phyloP scores from a whole-genome alignment of 106 monocot species.

The Iris macrosiphon region DNA sequence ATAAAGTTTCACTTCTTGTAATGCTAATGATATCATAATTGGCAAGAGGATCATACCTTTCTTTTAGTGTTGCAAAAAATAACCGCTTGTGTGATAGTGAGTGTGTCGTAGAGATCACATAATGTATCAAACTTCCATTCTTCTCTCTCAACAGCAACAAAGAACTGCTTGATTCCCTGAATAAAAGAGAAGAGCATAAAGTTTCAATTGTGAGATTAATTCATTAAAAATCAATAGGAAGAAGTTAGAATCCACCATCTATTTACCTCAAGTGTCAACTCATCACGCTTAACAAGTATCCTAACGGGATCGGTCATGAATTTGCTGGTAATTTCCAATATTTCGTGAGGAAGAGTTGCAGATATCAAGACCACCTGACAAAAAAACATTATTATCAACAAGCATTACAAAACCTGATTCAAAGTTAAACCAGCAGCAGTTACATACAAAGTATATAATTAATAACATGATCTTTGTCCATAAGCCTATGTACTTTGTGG shows the following conservation, averaged over 20 bases:
- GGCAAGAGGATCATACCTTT: slow-evolving; percentile 49
- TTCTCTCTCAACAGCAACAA: slow-evolving; percentile 97
- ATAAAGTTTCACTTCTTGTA: too few species aligned
- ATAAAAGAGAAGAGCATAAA: slow-evolving; percentile 8
- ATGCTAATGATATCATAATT: too few species aligned
- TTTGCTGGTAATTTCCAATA: slow-evolving; percentile 86
- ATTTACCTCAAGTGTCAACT: slow-evolving; percentile 80
- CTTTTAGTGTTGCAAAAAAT: slow-evolving; percentile 98
- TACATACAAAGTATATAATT: too few species aligned
- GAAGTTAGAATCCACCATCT: not conserved
- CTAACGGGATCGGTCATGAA: slow-evolving; percentile 97
- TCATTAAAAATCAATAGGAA: too few species aligned
- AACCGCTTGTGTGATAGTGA: slow-evolving; percentile 98
- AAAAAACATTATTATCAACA: too few species aligned
- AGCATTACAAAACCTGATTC: too few species aligned
- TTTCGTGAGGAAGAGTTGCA: slow-evolving; percentile 96
- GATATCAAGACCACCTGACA: slow-evolving; percentile 69
- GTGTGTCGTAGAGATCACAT: slow-evolving; percentile 95
- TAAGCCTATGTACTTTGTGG: too few species aligned
- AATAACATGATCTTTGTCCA: too few species aligned
- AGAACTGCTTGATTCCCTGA: slow-evolving; percentile 97
- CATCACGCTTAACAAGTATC: slow-evolving; percentile 98
- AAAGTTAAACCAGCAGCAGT: too few species aligned
- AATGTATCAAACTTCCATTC: slow-evolving; percentile 99
- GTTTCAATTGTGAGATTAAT: too few species aligned